These are phyloP conservation scores for Talaromyces sp. DNA, from an alignment of 2,329 filamentous ascomycete genomes.

Conservation along the genomic window DNA sequence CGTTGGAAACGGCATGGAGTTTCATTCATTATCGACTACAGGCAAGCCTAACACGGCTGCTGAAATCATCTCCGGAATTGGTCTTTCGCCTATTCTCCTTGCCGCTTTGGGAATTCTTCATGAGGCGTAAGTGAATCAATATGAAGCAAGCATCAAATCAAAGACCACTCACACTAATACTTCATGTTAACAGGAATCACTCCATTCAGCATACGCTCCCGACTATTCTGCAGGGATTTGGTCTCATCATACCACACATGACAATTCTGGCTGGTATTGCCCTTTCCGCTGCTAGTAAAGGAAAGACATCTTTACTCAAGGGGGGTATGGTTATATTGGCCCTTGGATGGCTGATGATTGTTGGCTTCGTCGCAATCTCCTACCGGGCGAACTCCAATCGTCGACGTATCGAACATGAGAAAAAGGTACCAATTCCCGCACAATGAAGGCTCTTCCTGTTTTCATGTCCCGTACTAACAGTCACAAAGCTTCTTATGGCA, in stretches of 20 bases:
- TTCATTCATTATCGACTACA: conserved; percentile 9
- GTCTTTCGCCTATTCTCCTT: conserved; percentile 15
- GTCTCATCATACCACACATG: conserved; percentile 12
- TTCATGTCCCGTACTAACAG: background rate
- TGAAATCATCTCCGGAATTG: conserved; percentile 16
- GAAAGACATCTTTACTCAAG: conserved; percentile 4
- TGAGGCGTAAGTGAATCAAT: conserved; percentile 8
- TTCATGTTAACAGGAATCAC: conserved; percentile 4
- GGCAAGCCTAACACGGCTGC: conserved; percentile 11
- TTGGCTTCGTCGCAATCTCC: conserved; percentile 1
- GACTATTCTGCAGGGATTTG: background rate
- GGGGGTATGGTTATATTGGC: conserved; percentile 11
- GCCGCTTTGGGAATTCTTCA: conserved; percentile 15
- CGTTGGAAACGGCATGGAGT: conserved; percentile 15
- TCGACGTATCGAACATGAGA: conserved; percentile 5
- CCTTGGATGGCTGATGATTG: conserved; percentile 10
- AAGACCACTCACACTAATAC: too few relatives aligned
- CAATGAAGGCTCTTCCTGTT: too few relatives aligned
- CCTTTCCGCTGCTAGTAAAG: conserved; percentile 12
- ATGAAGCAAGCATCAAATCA: too few relatives aligned
- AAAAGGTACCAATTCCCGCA: conserved; percentile 9
- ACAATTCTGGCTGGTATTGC: conserved; percentile 14
- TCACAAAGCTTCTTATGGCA: conserved; percentile 11
- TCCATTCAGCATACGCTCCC: conserved; percentile 12
- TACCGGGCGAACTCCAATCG: background rate